These are phyloP conservation scores for Arabis alpina DNA, from an alignment of 345 rosid genomes.

Conservation along the genomic window DNA sequence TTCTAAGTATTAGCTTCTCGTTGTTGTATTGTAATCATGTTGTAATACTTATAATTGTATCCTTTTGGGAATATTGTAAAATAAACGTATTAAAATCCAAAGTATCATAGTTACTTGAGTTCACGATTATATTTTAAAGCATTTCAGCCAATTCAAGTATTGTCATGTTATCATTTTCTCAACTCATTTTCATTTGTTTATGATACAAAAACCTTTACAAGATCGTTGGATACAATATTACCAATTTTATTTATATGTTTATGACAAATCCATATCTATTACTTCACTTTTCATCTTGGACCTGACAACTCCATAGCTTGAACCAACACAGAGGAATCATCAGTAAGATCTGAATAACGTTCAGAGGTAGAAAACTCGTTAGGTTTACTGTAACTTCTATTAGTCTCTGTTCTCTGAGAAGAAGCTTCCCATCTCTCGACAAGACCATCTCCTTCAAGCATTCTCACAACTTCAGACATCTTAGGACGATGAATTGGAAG, in stretches of 20 bases:
- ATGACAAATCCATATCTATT: slow-evolving; percentile 10
- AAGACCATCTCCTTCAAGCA: slow-evolving; percentile 96
- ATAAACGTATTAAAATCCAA: too few relatives aligned
- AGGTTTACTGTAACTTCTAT: slow-evolving; percentile 52
- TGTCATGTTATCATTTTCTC: too few relatives aligned
- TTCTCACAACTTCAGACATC: slow-evolving; percentile 95
- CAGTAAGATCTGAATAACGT: slow-evolving; percentile 84
- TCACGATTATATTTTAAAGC: too few relatives aligned
- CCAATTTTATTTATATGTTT: slow-evolving; percentile 20
- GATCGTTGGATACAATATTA: neutral
- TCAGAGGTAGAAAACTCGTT: slow-evolving; percentile 79
- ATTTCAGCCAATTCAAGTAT: too few relatives aligned
- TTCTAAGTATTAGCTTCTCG: too few relatives aligned
- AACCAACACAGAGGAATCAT: slow-evolving; percentile 76
- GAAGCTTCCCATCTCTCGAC: slow-evolving; percentile 99
- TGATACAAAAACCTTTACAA: slow-evolving; percentile 27
- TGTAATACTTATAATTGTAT: too few relatives aligned
- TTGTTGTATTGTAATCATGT: too few relatives aligned
- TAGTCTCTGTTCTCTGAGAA: slow-evolving; percentile 66
- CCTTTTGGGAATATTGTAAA: too few relatives aligned
- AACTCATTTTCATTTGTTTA: neutral
- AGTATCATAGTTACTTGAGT: too few relatives aligned
- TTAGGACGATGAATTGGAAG: slow-evolving; percentile 83
- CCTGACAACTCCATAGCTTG: slow-evolving; percentile 97
- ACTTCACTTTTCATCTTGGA: slow-evolving; percentile 65